Base-by-base conservation (phyloP, 2,329 filamentous ascomycete genomes). In the Xylariaceae sp. region DNA sequence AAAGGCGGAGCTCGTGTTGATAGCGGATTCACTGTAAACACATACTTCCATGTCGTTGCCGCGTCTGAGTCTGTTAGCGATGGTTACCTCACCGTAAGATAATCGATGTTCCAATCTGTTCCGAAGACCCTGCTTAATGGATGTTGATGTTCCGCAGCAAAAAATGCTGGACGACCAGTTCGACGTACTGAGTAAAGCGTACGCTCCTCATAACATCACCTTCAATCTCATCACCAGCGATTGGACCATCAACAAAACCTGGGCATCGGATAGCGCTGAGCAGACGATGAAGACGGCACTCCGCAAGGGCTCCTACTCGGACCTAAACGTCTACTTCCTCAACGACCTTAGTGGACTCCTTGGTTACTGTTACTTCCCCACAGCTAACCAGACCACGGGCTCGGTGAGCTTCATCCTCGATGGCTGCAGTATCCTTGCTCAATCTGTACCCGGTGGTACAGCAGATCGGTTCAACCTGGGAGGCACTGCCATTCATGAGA, bases 311-410 rank as follows among this genome's bases (percentile, higher is more conserved):
- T 71, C 72, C 59, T 80, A 80, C 69, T 60, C 67, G 9, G 70
- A 75, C 62, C 74, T 81, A 56, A 81, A 81, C 73, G 48, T 80
- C 49, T 80, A 80, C 74, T 77, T 78, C 70, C 70, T 76, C 55
- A 67, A 68, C 17, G 62, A 67, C 51, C 68, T 78, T 15, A 71
- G 68, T 53, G 70, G 69, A 54, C 68, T 74, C 51, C 71, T 80
- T 7, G 77, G 78, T 10, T 77, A 78, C 71, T 79, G 75, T 73
- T 78, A 77, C 72, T 78, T 77, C 72, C 78, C 78, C 18, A 72
- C 76, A 69, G 77, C 77, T 9, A 72, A 71, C 55, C 61, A 68
- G 37, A 74, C 70, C 51, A 62, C 67, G 13, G 73, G 73, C 48
- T 72, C 73, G 23, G 62, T 62, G 13, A 65, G 70, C 51, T 74